phyloP scores from a whole-genome alignment of 2,329 filamentous ascomycete genomes.

The Colletotrichum sansevieriae region DNA sequence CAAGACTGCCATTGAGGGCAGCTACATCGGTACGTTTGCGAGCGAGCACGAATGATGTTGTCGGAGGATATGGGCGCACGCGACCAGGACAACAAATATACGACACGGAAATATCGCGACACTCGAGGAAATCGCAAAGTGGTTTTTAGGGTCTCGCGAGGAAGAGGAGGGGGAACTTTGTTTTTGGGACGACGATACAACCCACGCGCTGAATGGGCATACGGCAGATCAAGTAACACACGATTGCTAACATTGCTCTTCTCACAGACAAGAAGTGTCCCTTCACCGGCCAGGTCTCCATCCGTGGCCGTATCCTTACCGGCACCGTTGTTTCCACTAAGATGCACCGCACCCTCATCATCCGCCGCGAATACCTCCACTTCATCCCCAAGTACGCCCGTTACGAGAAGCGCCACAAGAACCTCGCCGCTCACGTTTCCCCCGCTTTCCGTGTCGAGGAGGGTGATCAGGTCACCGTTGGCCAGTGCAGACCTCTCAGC shows the following conservation, averaged over 20 bases:
- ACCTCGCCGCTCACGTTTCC: slow-evolving; percentile 98
- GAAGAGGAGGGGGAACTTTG: neutral
- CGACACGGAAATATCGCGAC: slow-evolving; percentile 15
- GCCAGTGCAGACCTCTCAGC: slow-evolving; percentile 98
- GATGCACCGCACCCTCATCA: slow-evolving; percentile 99
- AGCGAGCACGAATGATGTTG: slow-evolving; percentile 25
- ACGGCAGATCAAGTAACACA: neutral
- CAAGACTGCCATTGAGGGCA: slow-evolving; percentile 98
- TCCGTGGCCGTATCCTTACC: slow-evolving; percentile 99
- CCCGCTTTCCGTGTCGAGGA: slow-evolving; percentile 99
- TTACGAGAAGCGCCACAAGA: slow-evolving; percentile 99
- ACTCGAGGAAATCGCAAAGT: slow-evolving; percentile 19
- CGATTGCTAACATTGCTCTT: slow-evolving; percentile 34
- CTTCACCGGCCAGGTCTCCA: slow-evolving; percentile 98
- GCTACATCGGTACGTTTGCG: slow-evolving; percentile 91
- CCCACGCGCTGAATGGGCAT: neutral
- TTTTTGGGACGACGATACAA: neutral
- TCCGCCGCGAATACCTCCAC: slow-evolving; percentile 99
- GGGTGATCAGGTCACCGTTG: slow-evolving; percentile 99
- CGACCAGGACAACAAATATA: neutral
- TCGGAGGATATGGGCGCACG: slow-evolving; percentile 9
- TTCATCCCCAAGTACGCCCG: slow-evolving; percentile 99
- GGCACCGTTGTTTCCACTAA: slow-evolving; percentile 99
- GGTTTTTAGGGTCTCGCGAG: slow-evolving; percentile 1
- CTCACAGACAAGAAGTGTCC: slow-evolving; percentile 99